Evolutionary conservation across 2,329 filamentous ascomycete genomes (phyloP), one percentile per base, ranked within the genome.

Genomic region (Fusarium guadeloupense): DNA sequence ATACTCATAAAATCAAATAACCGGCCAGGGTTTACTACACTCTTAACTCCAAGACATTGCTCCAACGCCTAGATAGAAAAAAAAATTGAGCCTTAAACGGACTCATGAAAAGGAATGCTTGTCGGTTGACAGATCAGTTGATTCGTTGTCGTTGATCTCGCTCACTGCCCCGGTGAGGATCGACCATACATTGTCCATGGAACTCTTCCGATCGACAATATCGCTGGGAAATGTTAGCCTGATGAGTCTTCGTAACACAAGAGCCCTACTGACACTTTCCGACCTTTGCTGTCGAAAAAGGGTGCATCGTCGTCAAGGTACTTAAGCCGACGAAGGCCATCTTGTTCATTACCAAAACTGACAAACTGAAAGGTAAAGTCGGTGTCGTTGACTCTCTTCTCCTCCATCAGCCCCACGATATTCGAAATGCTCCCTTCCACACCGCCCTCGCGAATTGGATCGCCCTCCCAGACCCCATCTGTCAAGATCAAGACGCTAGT

Each of bases 401-500:
- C 4, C 1, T 35, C 17, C 54, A 59, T 63, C 2, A 12, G 37
- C 1, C 4, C 38, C 2, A 60, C 31, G 2, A 60, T 19, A 4
- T n/a, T 46, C 5, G 26, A 5, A 25, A 64, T 53, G 4, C 23
- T 60, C 2, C 16, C 30, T 6, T 52, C 51, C 0, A 58, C 52
- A 3, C 34, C 34, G 6, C 25, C 31, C 3, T 47, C 37, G 4
- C 31, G 23, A 3, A 3, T 9, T 0, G 34, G 10, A 0, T 19
- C 14, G 0, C 17, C 12, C 17, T 61, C 51, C 62, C 62, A 65
- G 2, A 31, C 12, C 0, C 62, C 62, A 6, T 64, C 40, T 0
- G 62, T 64, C 4, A 65, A 8, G 5, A 64, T 25, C 9, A 64
- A 3, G 4, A 65, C 48, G n/a, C 56, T 64, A 0, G 53, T 54